Percentiles rank a stretch among this genome's conserved stretches.
Evolutionary conservation across 2,329 filamentous ascomycete species (phyloP).

Genomic region (Chrysoporthe deuterocubensis): DNA sequence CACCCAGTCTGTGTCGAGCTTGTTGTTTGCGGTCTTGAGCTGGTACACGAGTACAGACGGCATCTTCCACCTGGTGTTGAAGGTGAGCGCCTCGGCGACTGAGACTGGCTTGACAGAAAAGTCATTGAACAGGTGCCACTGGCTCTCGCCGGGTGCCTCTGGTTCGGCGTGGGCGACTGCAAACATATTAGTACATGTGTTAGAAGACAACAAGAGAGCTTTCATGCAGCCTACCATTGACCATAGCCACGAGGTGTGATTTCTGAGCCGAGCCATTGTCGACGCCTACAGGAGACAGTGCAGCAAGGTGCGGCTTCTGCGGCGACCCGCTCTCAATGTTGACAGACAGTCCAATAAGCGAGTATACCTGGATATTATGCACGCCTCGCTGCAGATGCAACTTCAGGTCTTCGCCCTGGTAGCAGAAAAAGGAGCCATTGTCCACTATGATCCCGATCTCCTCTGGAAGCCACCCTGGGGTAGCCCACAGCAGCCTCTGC

Average conservation of each 20-base stretch:
- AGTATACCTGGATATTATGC: conserved; percentile 85
- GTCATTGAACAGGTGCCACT: conserved; percentile 98
- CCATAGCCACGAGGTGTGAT: conserved; percentile 86
- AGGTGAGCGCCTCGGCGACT: conserved; percentile 82
- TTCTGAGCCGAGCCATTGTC: conserved; percentile 84
- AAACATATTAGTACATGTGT: not conserved
- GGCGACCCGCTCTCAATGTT: conserved; percentile 87
- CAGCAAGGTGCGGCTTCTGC: conserved; percentile 88
- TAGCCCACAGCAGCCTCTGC: conserved; percentile 82
- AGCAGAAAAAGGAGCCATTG: conserved; percentile 91
- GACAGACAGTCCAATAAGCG: conserved; percentile 84
- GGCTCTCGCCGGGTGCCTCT: conserved; percentile 62
- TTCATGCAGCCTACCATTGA: conserved; percentile 67
- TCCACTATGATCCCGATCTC: conserved; percentile 93
- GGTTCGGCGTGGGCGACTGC: conserved; percentile 69
- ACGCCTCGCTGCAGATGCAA: conserved; percentile 78
- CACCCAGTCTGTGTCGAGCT: conserved; percentile 86
- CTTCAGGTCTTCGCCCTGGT: conserved; percentile 87
- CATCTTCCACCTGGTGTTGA: conserved; percentile 90
- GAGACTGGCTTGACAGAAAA: conserved; percentile 85
- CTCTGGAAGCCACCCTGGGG: conserved; percentile 87
- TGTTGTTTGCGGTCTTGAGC: conserved; percentile 77
- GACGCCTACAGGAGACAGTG: conserved; percentile 78
- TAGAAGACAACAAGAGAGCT: not conserved
- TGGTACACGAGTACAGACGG: conserved; percentile 90